Evolutionary conservation across 768 basidiomycete species (phyloP), one percentile per base, ranked within the genome.

Genomic region (Tylopilus subfusipes): DNA sequence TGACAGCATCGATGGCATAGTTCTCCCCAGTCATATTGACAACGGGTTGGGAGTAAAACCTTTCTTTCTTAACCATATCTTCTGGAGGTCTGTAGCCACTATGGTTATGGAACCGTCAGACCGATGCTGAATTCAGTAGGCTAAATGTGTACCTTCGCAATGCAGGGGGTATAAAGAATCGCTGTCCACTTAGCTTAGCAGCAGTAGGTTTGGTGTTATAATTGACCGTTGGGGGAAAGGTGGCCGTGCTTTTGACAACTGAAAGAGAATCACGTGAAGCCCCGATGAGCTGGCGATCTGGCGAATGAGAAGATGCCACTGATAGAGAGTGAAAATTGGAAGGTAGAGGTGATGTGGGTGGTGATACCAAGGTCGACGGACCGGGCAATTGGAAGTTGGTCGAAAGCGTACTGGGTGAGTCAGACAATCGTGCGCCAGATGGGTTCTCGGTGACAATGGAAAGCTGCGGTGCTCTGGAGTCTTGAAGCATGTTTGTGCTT

Each of bases 91-190:
- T 52, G 19, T 8, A 29, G 27, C 21, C 24, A 25, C 34, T 45
- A 4, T 31, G 43, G 10, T 52, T 31, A 54, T 33, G 42, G 34
- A 8, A 45, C 13, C 34, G 38, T 63, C 44, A 60, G 44, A 50
- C 24, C 18, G 34, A 33, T 4, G 30, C 21, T 25, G 42, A 34
- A 42, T 40, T 29, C 33, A n/a, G 5, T 14, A 44, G 24, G 9
- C 5, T 21, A 14, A 33, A 13, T 7, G 36, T 8, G n/a, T 53
- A 67, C 62, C 53, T 64, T 55, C 31, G 44, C 18, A n/a, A n/a
- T 13, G 39, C 14, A 22, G 21, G 24, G 12, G 42, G 27, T 19
- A 27, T 48, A 51, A 38, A 48, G 25, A 21, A 27, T 18, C 33
- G 13, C 6, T 27, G 29, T 18, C 46, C 30, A 42, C 25, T 36